Evolutionary conservation across 345 rosid species (phyloP), one percentile per base, ranked within the genome.

Genomic region (Litchi chinensis): DNA sequence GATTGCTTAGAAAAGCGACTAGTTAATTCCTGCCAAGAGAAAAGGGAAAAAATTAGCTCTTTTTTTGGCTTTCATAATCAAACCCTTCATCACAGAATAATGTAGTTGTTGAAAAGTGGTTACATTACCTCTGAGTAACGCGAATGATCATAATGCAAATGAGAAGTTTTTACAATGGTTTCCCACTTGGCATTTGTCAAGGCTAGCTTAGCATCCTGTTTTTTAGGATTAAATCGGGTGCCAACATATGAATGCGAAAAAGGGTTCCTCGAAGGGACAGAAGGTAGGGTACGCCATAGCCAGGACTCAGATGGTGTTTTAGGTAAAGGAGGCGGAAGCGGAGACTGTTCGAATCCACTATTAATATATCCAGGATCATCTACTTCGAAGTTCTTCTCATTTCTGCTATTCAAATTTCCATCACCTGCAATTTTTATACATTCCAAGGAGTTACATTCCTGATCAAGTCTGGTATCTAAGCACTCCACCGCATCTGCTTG

Each of bases 271-370:
- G 93, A 79, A 0, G 88, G 59, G 67, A 85, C 79, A 39, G 94
- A 82, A 79, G 97, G 97, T 81, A 91, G 83, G 24, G 95, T 85
- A 71, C 94, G 91, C 79, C 89, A 84, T 54, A 96, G 97, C 99
- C 99, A 96, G 40, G 99, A 96, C 71, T 94, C 94, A 1, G 99
- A 89, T 6, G 99, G 99, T 73, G 87, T 90, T 81, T 89, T 93
- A 2, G 93, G 97, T 15, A 85, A 81, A 12, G 93, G 90, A 74
- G 91, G 97, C 16, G 89, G 87, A 85, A 86, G 86, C 60, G 76
- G 83, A 77, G 86, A 69, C 67, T 57, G 76, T 5, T 68, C 77
- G 66, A 21, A 69, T 77, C 39, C 71, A 32, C 26, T 66, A 46
- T 65, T 60, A 6, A 71, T 78, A 75, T 68, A 73, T 76, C 10